Conservation (phyloP, 176 grass and related monocot genomes). For the Musa beccarii region DNA sequence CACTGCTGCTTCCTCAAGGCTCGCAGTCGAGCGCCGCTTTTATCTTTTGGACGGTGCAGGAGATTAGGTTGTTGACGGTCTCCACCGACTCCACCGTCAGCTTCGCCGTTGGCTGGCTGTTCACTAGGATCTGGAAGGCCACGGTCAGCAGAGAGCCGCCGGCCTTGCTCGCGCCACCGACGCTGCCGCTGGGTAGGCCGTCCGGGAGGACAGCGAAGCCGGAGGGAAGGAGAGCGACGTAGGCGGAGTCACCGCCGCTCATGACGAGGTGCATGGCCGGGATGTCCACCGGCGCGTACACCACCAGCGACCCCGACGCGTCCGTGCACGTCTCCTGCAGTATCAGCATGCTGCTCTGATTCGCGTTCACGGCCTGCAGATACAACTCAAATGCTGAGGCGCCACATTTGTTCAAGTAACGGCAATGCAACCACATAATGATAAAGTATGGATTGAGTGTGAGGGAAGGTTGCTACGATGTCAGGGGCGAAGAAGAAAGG, state of each 20-base stretch:
- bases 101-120: conserved; percentile 69
- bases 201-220: conserved; percentile 64
- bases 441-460: no score
- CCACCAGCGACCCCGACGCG: conserved; percentile 58
- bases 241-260: conserved; percentile 57
- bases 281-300: conserved; percentile 90
- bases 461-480: no score
- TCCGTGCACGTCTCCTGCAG: conserved; percentile 80
- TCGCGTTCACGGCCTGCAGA: conserved; percentile 42
- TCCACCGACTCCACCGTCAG: conserved; percentile 73
- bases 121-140: conserved; percentile 91
- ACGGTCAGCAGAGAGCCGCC: conserved; percentile 59
- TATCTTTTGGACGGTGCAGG: conserved; percentile 86
- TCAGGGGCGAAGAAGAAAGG: no score
- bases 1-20: neutral
- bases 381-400: neutral
- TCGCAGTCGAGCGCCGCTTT: conserved; percentile 51
- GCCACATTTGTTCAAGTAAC: no score
- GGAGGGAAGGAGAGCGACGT: conserved; percentile 59
- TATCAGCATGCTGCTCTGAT: conserved; percentile 77
- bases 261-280: conserved; percentile 76
- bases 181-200: conserved; percentile 39
- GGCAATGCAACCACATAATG: no score
- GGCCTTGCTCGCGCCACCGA: neutral
- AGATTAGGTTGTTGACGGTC: conserved; percentile 70